Percentiles rank a stretch among this genome's conserved stretches.
phyloP scores from a whole-genome alignment of 1,139 yeast species.

The Groenewaldozyma auringiensis region DNA sequence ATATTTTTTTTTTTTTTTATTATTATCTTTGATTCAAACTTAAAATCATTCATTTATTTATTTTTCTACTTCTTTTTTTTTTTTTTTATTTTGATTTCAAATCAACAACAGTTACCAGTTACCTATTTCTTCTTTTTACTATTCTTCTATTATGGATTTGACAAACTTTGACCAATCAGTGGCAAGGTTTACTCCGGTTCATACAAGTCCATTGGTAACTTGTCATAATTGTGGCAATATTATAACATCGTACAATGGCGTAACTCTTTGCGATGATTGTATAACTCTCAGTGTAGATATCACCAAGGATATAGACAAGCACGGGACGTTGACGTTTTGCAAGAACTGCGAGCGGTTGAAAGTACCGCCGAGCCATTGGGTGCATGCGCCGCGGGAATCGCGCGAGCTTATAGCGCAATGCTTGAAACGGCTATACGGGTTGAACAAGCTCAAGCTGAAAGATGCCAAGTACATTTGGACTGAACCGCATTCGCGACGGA shows the following conservation, averaged over 20 bases:
- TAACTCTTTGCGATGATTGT: constrained; percentile 97
- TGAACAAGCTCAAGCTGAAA: constrained; percentile 74
- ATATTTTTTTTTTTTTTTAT: constrained; percentile 21
- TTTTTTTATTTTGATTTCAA: background rate
- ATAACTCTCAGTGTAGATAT: constrained; percentile 89
- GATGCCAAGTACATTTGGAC: constrained; percentile 98
- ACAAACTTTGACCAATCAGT: constrained; percentile 14
- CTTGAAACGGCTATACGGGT: constrained; percentile 77
- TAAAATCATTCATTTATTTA: constrained; percentile 19
- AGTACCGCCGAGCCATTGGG: constrained; percentile 93
- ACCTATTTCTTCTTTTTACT: background rate
- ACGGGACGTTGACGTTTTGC: constrained; percentile 84
- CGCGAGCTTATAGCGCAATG: constrained; percentile 50
- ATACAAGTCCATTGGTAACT: constrained; percentile 70
- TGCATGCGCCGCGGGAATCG: constrained; percentile 82
- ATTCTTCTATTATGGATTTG: constrained; percentile 16
- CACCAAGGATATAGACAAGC: constrained; percentile 91
- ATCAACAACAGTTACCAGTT: background rate
- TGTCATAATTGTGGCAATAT: constrained; percentile 99
- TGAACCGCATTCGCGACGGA: constrained; percentile 96
- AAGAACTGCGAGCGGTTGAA: constrained; percentile 92
- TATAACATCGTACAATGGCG: constrained; percentile 72
- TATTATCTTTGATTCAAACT: too few relatives aligned
- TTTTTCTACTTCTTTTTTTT: background rate
- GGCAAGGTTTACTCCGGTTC: constrained; percentile 29